Base-by-base conservation (phyloP, 2,329 filamentous ascomycete genomes). In the Pestalotiopsis sp. region DNA sequence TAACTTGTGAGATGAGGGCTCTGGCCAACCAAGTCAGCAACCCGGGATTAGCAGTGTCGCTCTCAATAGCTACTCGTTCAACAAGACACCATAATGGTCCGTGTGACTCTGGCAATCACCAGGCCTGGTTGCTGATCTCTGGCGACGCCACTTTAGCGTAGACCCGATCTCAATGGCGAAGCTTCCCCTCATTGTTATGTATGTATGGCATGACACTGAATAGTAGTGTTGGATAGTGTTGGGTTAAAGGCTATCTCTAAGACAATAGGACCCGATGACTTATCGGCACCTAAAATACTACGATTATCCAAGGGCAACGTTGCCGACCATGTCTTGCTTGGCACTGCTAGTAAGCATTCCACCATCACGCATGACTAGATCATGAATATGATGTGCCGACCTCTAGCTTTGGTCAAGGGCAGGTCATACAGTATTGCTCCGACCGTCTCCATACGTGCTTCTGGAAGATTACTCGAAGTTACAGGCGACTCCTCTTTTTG, bases 391-490 rank as follows among this genome's bases (percentile, higher is more conserved):
- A 36, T 36, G 31, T 36, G 31, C 31, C 31, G 31, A 36, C 31
- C 31, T 36, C 7, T 36, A 9, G 31, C 31, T 36, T 36, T 36
- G 31, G 31, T 36, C 31, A 9, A 36, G 31, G 31, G 31, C 31
- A 36, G 31, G 31, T 9, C 31, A n/a, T 52, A 52, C n/a, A 52
- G 45, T 52, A 52, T 52, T 52, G n/a, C 45, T 52, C n/a, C 45
- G 45, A 20, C 17, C 9, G 14, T 52, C 45, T n/a, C 45, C 45
- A 52, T 20, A 52, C 17, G 41, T 5, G n/a, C 45, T 58, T 66
- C 63, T 66, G n/a, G 63, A 66, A 66, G 41, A 58, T 56, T 66
- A 27, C 45, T 56, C 45, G 63, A 64, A 23, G 31, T 12, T 13
- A 58, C 3, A 66, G 9, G n/a, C 39, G 49, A 56, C 52, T 41